phyloP scores from a whole-genome alignment of 352 stramenopile species.

The Pythium guiyangense region DNA sequence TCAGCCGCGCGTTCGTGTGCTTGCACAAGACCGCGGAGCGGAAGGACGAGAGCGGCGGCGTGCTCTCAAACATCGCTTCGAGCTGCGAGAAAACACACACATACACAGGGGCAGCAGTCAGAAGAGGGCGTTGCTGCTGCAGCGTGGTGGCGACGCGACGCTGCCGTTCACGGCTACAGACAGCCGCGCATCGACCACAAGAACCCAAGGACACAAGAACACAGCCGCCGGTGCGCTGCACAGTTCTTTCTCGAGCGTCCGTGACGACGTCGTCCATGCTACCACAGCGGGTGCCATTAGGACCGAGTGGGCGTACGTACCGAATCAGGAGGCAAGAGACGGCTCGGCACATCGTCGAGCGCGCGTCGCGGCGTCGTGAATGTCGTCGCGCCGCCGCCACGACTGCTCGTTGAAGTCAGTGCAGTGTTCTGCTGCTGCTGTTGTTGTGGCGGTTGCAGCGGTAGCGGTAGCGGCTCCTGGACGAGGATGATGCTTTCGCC shows the following conservation, averaged over 20 bases:
- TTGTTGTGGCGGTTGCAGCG: no score
- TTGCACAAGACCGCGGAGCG: constrained; percentile 59
- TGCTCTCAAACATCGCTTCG: constrained; percentile 51
- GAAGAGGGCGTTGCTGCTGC: background rate
- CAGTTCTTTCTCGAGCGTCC: background rate
- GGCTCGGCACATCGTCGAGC: constrained; percentile 37
- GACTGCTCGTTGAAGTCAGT: constrained; percentile 6
- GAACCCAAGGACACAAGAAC: no score
- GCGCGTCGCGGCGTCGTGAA: constrained; percentile 1
- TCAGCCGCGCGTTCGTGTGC: constrained; percentile 44
- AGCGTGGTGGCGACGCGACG: background rate
- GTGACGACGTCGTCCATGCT: background rate
- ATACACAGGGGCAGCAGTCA: background rate
- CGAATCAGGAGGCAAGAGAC: constrained; percentile 45
- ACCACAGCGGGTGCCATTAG: background rate
- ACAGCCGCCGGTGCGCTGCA: no score
- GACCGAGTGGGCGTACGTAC: constrained; percentile 26
- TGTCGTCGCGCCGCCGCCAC: background rate
- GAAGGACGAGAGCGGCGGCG: constrained; percentile 52
- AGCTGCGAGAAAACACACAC: constrained; percentile 26
- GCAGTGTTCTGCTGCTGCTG: background rate
- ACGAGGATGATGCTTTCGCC: constrained; percentile 65
- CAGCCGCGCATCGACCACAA: background rate
- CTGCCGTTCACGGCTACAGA: no score
- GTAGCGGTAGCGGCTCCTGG: no score